These are phyloP conservation scores for Urtica urens DNA, from an alignment of 306 rosid species.

Conservation along the genomic window DNA sequence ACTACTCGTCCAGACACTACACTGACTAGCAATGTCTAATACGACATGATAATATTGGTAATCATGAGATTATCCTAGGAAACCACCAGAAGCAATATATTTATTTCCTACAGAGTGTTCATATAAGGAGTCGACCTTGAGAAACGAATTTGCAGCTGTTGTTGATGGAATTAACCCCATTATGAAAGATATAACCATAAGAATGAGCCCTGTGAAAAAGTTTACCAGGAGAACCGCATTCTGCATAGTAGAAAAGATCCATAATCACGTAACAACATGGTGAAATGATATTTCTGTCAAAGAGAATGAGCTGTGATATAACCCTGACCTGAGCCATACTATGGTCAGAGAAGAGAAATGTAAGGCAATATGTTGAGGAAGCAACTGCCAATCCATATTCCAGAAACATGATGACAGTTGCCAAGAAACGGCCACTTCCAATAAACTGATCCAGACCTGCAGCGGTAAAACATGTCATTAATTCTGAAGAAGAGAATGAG, in stretches of 20 bases:
- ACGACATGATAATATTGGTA: too few species aligned
- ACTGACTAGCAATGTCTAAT: too few species aligned
- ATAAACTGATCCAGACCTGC: constrained; percentile 90
- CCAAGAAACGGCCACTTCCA: constrained; percentile 62
- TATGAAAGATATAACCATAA: constrained; percentile 83
- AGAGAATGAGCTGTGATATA: constrained; percentile 12
- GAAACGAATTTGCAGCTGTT: constrained; percentile 59
- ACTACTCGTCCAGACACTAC: too few species aligned
- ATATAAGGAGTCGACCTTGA: constrained; percentile 52
- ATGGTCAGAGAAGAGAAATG: constrained; percentile 83
- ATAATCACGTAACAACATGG: constrained; percentile 14
- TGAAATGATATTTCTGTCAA: not conserved
- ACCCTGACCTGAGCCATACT: constrained; percentile 75
- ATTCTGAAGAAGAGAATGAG: not conserved
- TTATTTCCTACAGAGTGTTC: too few species aligned
- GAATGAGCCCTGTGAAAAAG: constrained; percentile 78
- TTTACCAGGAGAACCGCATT: constrained; percentile 82
- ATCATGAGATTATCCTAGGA: too few species aligned
- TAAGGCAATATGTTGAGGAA: constrained; percentile 88
- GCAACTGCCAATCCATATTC: constrained; percentile 88
- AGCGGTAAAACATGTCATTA: constrained; percentile 3
- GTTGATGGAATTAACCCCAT: constrained; percentile 80
- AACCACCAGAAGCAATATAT: too few species aligned
- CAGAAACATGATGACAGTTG: constrained; percentile 59
- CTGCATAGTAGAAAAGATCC: constrained; percentile 34